Base-by-base conservation (phyloP, 2,329 filamentous ascomycete species). In the Aureobasidium sp. region DNA sequence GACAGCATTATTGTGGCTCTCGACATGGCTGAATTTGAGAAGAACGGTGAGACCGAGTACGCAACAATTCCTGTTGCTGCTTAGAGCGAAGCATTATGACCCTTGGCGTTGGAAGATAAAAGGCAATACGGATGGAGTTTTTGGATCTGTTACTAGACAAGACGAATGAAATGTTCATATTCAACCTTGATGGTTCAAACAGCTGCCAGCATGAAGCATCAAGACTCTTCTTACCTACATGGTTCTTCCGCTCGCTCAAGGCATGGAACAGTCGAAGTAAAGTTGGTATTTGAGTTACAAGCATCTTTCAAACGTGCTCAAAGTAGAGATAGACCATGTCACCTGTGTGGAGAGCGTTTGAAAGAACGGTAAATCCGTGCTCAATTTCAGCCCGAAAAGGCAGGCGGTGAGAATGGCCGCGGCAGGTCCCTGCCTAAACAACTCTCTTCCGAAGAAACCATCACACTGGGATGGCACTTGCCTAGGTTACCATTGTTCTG, bases 11-110 rank as follows among this genome's bases (percentile, higher is more conserved):
- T 97, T 69, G 94, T 99, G 62, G 94, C 94, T 48, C 81, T 99
- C 67, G 94, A 99, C 75, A 99, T 99, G 91, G 94, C 92, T 12
- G 93, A 97, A 72, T 97, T 91, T 71, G 94, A 99, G 81, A 91
- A 89, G 79, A 89, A 86, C 68, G 89, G 90, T 46, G 86, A 96
- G 76, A 79, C 86, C 36, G 92, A 99, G 73, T 99, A 99, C 79
- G 94, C 94, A 51, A 82, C 96, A 71, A 87, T 97, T 67, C 93
- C 92, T 24, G 66, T 70, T 39, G 68, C 65, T 56, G 68, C 67
- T 59, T 68, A 62, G 50, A 63, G 83, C 74, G 77, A 88, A 39
- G 36, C 20, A 32, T 59, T 15, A 48, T 34, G 56, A 46, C 13
- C 26, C 27, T 41, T 13, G 56, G 44, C 56, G 56, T 48, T 50